A percentile compares a stretch with the other conserved stretches of the same genome.
phyloP scores from a whole-genome alignment of 495 filamentous ascomycete species.

The Daldinia caldariorum region DNA sequence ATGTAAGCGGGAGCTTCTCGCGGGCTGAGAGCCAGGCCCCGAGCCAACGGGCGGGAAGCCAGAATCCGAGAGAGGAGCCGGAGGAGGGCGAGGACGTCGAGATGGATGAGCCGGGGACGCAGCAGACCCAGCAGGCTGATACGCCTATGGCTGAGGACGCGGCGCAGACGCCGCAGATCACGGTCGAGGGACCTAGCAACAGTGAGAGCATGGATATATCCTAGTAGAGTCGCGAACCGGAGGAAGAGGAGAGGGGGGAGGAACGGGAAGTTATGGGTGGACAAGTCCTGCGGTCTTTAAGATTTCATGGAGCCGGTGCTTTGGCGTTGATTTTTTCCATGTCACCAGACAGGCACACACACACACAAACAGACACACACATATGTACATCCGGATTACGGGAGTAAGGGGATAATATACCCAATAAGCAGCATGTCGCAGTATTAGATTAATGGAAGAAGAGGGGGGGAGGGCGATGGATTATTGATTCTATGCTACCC shows the following conservation, averaged over 20 bases:
- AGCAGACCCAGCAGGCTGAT: constrained; percentile 50
- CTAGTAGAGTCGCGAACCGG: constrained; percentile 22
- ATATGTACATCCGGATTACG: not conserved
- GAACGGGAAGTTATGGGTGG: not conserved
- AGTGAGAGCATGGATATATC: constrained; percentile 78
- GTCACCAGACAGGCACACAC: no score
- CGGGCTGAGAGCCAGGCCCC: constrained; percentile 54
- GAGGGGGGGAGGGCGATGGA: not conserved
- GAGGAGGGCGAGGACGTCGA: constrained; percentile 77
- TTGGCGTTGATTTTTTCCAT: no score
- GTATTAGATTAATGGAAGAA: constrained; percentile 10
- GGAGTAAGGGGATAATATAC: constrained; percentile 41
- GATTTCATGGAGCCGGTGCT: not conserved
- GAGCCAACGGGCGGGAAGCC: constrained; percentile 58
- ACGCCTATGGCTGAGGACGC: constrained; percentile 57
- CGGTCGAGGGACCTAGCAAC: constrained; percentile 56
- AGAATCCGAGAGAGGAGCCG: constrained; percentile 59
- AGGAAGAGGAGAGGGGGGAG: not conserved
- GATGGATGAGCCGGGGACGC: constrained; percentile 52
- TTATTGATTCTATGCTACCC: not conserved
- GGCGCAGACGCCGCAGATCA: constrained; percentile 59
- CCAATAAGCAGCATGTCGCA: constrained; percentile 31
- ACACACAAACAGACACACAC: no score
- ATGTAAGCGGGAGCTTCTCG: constrained; percentile 60
- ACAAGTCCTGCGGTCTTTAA: not conserved